Conservation (phyloP, 2,329 filamentous ascomycete genomes). For the Fusarium pininemorale region DNA sequence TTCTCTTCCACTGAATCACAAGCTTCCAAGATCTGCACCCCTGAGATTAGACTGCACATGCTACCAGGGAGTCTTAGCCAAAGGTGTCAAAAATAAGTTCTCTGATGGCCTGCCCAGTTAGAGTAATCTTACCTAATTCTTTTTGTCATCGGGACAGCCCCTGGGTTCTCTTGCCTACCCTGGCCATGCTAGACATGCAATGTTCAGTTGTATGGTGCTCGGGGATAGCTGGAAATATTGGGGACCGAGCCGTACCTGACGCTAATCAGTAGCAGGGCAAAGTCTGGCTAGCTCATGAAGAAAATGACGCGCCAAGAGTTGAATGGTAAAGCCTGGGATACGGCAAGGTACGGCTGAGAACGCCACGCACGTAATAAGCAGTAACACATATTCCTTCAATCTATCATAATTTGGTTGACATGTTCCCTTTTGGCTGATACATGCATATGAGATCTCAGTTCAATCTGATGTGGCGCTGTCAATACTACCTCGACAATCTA, state of each 20-base stretch:
- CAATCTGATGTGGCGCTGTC: not conserved
- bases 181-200: not conserved
- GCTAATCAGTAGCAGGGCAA: not conserved
- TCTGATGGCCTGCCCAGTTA: too few relatives aligned
- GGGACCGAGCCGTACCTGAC: not conserved
- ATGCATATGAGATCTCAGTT: not conserved
- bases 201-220: not conserved
- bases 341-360: not conserved
- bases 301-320: slow-evolving; percentile 9
- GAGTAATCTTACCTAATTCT: too few relatives aligned
- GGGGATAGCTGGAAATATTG: not conserved
- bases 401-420: fast-evolving
- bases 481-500: not conserved
- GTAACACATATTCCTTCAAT: not conserved
- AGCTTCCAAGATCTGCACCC: not conserved
- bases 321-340: not conserved
- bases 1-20: not conserved
- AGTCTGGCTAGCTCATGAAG: not conserved
- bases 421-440: not conserved
- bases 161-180: not conserved
- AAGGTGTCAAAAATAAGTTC: not conserved
- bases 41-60: not conserved
- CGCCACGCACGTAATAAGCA: not conserved
- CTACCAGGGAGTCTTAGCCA: not conserved
- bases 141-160: not conserved